phyloP scores from a whole-genome alignment of 805 yeast genomes.

The Metschnikowia santaceciliae region DNA sequence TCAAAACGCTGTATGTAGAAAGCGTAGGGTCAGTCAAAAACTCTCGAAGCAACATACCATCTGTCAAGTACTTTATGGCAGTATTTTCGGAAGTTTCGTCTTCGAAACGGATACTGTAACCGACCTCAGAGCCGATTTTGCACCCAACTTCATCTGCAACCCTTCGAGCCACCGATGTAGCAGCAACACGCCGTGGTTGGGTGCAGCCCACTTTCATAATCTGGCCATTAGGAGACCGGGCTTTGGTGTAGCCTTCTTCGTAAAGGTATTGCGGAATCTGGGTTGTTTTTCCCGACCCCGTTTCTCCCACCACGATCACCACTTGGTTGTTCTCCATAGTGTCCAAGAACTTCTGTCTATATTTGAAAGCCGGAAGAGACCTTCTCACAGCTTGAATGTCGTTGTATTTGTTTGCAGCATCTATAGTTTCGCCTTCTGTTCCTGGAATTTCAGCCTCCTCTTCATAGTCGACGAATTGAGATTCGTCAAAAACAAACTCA shows the following conservation, averaged over 20 bases:
- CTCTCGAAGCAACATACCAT: conserved; percentile 90
- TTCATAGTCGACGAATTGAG: conserved; percentile 56
- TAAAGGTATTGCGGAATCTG: conserved; percentile 84
- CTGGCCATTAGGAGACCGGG: conserved; percentile 21
- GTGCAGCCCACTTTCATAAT: conserved; percentile 68
- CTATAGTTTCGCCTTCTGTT: conserved; percentile 24
- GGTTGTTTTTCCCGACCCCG: conserved; percentile 94
- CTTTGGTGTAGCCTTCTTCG: conserved; percentile 73
- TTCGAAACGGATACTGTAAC: conserved; percentile 86
- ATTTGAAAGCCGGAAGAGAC: conserved; percentile 72
- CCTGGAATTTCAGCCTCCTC: conserved; percentile 32
- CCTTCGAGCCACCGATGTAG: conserved; percentile 82
- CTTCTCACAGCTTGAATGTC: conserved; percentile 50
- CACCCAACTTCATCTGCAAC: conserved; percentile 88
- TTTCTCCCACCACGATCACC: conserved; percentile 75
- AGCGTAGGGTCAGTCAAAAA: conserved; percentile 73
- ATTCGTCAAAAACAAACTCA: conserved; percentile 72
- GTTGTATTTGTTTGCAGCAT: conserved; percentile 3
- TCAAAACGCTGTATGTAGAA: conserved; percentile 67
- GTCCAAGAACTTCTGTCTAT: conserved; percentile 54
- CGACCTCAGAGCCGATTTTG: conserved; percentile 81
- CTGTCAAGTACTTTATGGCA: conserved; percentile 84
- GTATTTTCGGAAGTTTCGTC: conserved; percentile 67
- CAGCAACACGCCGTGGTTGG: conserved; percentile 95
- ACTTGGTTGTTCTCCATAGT: conserved; percentile 64